A percentile compares a stretch with the other conserved stretches of the same genome.
phyloP scores from a whole-genome alignment of 2,329 filamentous ascomycete genomes.

The Sporothrix pallida region DNA sequence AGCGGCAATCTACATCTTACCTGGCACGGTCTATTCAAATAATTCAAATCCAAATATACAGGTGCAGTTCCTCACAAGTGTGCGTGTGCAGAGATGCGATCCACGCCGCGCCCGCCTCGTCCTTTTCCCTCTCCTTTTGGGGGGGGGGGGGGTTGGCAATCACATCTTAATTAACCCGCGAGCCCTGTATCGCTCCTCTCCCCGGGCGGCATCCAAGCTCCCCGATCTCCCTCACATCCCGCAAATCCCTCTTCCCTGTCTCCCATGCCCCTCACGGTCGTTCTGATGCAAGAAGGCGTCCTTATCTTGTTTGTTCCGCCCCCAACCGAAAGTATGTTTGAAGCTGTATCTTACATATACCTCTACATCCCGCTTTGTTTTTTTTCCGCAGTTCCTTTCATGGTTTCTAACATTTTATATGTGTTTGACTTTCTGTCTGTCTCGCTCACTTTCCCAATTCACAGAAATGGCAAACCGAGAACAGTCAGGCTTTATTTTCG shows the following conservation, averaged over 20 bases:
- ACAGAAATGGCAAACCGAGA: too few species aligned
- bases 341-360: not conserved
- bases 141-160: too few species aligned
- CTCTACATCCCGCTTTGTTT: not conserved
- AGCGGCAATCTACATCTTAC: slow-evolving; percentile 17
- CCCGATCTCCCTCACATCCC: not conserved
- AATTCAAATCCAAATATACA: not conserved
- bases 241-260: not conserved
- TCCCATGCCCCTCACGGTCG: not conserved
- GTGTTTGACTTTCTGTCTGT: too few species aligned
- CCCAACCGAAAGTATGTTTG: not conserved
- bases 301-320: not conserved
- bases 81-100: not conserved
- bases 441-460: too few species aligned
- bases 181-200: not conserved
- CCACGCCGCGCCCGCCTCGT: not conserved
- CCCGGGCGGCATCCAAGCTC: not conserved
- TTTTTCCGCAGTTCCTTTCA: not conserved
- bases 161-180: too few species aligned
- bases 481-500: not conserved
- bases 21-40: not conserved
- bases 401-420: not conserved
- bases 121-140: too few species aligned
- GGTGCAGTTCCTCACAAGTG: too few species aligned
- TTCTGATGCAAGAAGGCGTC: not conserved